Conservation (phyloP, 1,284 basidiomycete genomes). For the Golubevia sp. region DNA sequence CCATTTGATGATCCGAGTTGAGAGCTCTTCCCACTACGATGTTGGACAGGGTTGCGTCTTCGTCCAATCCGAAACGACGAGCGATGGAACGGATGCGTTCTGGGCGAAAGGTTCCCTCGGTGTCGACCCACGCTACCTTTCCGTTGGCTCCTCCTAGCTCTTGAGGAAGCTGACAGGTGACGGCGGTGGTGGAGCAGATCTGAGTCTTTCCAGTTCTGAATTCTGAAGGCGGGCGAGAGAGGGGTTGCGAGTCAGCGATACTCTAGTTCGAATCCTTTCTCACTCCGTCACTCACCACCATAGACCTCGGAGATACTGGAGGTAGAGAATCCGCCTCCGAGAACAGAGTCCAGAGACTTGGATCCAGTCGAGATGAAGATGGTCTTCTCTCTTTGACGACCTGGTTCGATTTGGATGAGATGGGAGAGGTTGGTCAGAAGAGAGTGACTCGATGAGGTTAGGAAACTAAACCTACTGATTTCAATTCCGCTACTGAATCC, state of each 20-base stretch:
- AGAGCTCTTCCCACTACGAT: slow-evolving; percentile 5
- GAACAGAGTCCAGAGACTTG: neutral
- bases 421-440: neutral
- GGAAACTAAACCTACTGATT: slow-evolving; percentile 1
- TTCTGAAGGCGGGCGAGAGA: neutral
- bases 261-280: neutral
- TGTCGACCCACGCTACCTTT: slow-evolving; percentile 8
- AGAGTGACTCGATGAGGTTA: neutral
- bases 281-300: slow-evolving; percentile 6
- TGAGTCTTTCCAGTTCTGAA: slow-evolving; percentile 4
- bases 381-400: neutral
- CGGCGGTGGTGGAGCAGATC: slow-evolving; percentile 4
- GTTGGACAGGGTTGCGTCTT: neutral
- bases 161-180: neutral
- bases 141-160: slow-evolving; percentile 2
- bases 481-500: neutral
- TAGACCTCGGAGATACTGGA: slow-evolving; percentile 1
- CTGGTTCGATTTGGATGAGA: neutral
- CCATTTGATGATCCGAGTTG: slow-evolving; percentile 67
- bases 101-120: slow-evolving; percentile 5
- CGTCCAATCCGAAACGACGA: slow-evolving; percentile 1
- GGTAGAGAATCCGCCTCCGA: slow-evolving; percentile 5
- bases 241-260: neutral
- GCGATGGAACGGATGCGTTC: neutral
- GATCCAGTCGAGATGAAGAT: slow-evolving; percentile 5